Base-by-base conservation (phyloP, 2,329 filamentous ascomycete genomes). In the Phialocephala subalpina region DNA sequence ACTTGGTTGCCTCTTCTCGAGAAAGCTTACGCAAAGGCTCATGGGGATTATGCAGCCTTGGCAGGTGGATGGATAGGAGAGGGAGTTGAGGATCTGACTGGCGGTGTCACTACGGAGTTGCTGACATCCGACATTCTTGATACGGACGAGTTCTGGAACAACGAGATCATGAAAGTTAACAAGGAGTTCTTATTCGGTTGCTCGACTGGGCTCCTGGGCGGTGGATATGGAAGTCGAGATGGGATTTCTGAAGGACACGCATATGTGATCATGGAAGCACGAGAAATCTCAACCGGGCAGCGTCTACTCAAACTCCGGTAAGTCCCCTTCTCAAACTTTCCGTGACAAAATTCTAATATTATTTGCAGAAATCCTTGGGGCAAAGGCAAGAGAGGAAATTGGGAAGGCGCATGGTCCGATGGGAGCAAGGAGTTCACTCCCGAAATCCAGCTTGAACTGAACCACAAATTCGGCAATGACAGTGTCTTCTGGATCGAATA, bases 21-120 rank as follows among this genome's bases (percentile, higher is more conserved):
- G 74, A 95, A 95, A 77, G 92, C 92, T 0, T 95, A 92, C 74
- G 92, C 92, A 22, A 96, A 96, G 77, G 91, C 91, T 0, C 92
- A 96, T 72, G 92, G 92, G 11, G 72, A 96, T 74, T 97, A 91
- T 72, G 86, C 84, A n/a, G 85, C 90, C 1, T 91, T 97, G 35
- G 86, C 91, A 42, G 91, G 92, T 7, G 92, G 92, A 0, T 93
- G 90, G 75, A 75, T 73, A 20, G 90, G 90, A 4, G 86, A 88
- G 72, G 86, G 81, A 1, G 73, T 88, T 2, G 86, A 85, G 71
- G 85, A 91, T 76, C 79, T 90, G 11, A 88, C 85, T n/a, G 90
- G 90, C 2, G 90, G 90, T 29, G 89, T 93, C 12, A 92, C 90
- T 0, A 90, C 88, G 0, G 88, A 91, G 73, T 78, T 93, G 11